Conservation (phyloP, 2,329 filamentous ascomycete genomes). For the Paramyrothecium roridum region DNA sequence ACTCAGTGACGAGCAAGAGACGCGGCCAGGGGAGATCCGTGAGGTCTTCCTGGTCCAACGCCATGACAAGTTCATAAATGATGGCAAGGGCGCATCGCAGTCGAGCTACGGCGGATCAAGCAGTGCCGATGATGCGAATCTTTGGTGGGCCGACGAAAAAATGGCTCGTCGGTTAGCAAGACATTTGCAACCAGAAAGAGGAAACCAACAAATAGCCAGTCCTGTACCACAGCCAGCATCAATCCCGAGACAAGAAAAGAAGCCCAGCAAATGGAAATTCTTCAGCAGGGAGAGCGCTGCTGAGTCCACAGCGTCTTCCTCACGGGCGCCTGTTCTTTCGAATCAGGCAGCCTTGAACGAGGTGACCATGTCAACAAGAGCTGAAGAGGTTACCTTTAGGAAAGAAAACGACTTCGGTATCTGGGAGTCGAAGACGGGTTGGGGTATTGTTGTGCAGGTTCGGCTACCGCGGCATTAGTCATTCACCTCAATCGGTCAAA, state of each 20-base stretch:
- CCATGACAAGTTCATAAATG: conserved; percentile 9
- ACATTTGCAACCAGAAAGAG: conserved; percentile 34
- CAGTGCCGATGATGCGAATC: conserved; percentile 6
- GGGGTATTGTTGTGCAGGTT: conserved; percentile 44
- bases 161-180: conserved; percentile 42
- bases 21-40: conserved; percentile 23
- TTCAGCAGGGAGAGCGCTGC: conserved; percentile 20
- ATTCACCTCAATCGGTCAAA: too few species aligned
- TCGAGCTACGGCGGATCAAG: background rate
- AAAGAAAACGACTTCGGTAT: conserved; percentile 48
- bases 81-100: conserved; percentile 4
- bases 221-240: conserved; percentile 22
- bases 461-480: background rate
- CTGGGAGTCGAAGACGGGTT: conserved; percentile 48
- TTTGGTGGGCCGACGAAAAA: conserved; percentile 46
- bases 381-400: conserved; percentile 49
- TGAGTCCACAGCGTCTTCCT: conserved; percentile 4
- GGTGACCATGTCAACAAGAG: conserved; percentile 36
- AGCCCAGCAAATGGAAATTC: conserved; percentile 27
- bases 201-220: conserved; percentile 15
- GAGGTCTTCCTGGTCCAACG: conserved; percentile 25
- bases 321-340: conserved; percentile 3
- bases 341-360: conserved; percentile 12
- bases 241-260: conserved; percentile 29
- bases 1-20: conserved; percentile 28